Base-by-base conservation (phyloP, 805 yeast genomes). In the Candida nanaspora region DNA sequence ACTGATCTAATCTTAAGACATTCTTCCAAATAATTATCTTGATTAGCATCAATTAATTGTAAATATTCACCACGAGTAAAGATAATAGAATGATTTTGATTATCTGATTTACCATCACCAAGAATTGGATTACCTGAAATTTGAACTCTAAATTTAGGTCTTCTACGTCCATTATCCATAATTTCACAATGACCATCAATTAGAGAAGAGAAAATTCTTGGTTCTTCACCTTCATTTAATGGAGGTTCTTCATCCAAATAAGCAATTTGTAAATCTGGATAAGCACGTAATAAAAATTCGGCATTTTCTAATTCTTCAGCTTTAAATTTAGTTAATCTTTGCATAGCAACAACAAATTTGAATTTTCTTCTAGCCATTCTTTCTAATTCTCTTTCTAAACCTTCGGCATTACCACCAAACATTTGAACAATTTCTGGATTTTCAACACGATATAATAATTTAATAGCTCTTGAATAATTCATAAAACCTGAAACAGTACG, bases 371-470 rank as follows among this genome's bases (percentile, higher is more conserved):
- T 72, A 13, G 95, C 88, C 85, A 86, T 81, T 54, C 77, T 79
- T 67, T 91, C 97, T 51, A 91, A 79, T 64, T 94, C 98, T 66
- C 88, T 79, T 71, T 93, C 98, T 55, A 76, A 75, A 55, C 95
- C 94, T 69, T 91, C 98, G 45, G 97, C 95, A 62, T 91, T 94
- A 54, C 98, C 98, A 53, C 97, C 98, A 61, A 89, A 91, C 88
- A 89, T 87, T 72, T 93, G 97, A 46, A 89, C 95, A 62, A 87
- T 80, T 63, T 86, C 95, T 35, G 95, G 95, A 63, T 86, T 86
- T 65, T 93, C 98, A 55, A 93, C 95, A 68, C 95, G 83, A 70
- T 87, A 88, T 45, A 91, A 72, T 55, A 91, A 70, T 65, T 89
- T 93, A 57, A 91, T 87, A 25, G 98, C 98, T 65, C 96, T 82